Base-by-base conservation (phyloP, 1,284 basidiomycete species). In the Xerocomus nothofagi region DNA sequence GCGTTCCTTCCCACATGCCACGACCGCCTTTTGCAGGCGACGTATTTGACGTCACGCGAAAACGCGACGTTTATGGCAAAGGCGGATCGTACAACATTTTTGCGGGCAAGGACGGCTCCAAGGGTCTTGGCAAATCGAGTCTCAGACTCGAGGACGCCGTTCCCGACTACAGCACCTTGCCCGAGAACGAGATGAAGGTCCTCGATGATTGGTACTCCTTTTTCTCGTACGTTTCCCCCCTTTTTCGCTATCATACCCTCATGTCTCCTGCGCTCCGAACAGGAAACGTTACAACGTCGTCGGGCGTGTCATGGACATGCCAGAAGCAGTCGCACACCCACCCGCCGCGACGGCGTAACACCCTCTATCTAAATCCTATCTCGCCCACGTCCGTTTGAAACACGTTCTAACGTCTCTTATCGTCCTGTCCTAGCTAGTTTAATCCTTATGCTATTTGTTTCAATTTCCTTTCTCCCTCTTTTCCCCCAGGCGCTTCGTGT, bases 171-270 rank as follows among this genome's bases (percentile, higher is more conserved):
- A 91, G 86, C 57, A 73, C 68, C 0, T 77, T 99, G 39, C 78
- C 81, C 45, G 85, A 84, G 55, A 80, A 81, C 56, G 91, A 97
- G 65, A 69, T 73, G 68, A 92, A 93, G 70, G 90, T 92, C 2
- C 76, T 98, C 46, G 80, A 97, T 56, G 93, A 97, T 61, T 98
- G 96, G 96, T 79, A 88, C 66, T 63, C 75, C 6, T 96, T 95
- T 72, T 88, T 88, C 67, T 63, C 72, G 74, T 86, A 73, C 68
- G 82, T 77, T 29, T 10, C 15, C 39, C 46, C 15, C 39, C 46
- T 43, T n/a, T n/a, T n/a, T 2, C 9, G 2, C 26, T 11, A 10
- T 17, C 32, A 17, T 24, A 11, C 26, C 9, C 26, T 27, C 10
- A 9, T 27, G 26, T 15, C 11, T n/a, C n/a, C 29, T 24, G 1